phyloP scores from a whole-genome alignment of 805 yeast species.

The Wickerhamomyces sydowiorum region DNA sequence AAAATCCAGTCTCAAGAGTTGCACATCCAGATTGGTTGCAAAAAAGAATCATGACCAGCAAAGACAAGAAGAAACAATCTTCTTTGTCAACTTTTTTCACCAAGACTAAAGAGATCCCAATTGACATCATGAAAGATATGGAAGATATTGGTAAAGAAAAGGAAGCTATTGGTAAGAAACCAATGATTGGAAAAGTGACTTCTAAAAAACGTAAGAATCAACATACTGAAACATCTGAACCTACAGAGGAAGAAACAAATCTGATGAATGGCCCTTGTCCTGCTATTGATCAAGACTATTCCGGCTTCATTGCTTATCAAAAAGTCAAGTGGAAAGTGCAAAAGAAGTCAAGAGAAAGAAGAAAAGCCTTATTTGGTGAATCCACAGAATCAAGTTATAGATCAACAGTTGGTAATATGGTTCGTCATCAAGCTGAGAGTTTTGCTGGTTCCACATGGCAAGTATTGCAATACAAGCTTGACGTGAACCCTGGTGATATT shows the following conservation, averaged over 20 bases:
- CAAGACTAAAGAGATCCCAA: slow-evolving; percentile 35
- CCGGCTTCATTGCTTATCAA: slow-evolving; percentile 63
- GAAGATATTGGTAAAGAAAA: slow-evolving; percentile 58
- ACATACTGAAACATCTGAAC: slow-evolving; percentile 25
- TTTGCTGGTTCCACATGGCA: slow-evolving; percentile 84
- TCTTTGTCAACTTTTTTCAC: slow-evolving; percentile 54
- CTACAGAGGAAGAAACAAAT: slow-evolving; percentile 45
- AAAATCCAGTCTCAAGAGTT: slow-evolving; percentile 92
- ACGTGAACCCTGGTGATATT: slow-evolving; percentile 65
- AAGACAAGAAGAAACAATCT: slow-evolving; percentile 69
- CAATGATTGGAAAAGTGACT: slow-evolving; percentile 31
- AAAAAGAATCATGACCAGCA: slow-evolving; percentile 50
- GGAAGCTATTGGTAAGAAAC: slow-evolving; percentile 16
- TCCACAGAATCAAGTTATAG: slow-evolving; percentile 46
- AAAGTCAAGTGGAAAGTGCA: slow-evolving; percentile 87
- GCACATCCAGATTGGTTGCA: slow-evolving; percentile 92
- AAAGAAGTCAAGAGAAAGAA: slow-evolving; percentile 61
- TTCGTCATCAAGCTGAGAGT: slow-evolving; percentile 73
- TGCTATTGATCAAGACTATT: slow-evolving; percentile 59
- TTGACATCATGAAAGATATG: slow-evolving; percentile 51
- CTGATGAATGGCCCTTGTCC: slow-evolving; percentile 54
- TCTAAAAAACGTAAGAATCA: slow-evolving; percentile 27
- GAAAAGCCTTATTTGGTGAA: slow-evolving; percentile 76
- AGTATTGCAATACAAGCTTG: slow-evolving; percentile 61
- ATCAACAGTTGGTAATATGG: slow-evolving; percentile 60